Conservation (phyloP, 768 basidiomycete species). For the Suillus decipiens region DNA sequence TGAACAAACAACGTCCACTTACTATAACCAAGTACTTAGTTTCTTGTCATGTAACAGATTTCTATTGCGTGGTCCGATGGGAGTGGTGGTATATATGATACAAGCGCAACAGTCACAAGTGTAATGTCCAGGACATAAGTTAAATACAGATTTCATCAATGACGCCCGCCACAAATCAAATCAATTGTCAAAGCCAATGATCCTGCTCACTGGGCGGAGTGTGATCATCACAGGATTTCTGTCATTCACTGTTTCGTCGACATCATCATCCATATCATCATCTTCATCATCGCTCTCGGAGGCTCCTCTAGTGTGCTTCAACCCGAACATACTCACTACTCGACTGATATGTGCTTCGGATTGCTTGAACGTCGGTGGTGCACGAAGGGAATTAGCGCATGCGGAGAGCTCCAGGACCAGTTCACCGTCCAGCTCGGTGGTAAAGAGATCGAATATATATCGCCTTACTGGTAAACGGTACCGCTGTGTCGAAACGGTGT, state of each 20-base stretch:
- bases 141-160: conserved; percentile 7
- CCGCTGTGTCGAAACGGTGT: conserved; percentile 84
- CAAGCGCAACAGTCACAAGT: background rate
- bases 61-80: background rate
- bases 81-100: conserved; percentile 13
- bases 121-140: conserved; percentile 3
- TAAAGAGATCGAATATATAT: conserved; percentile 93
- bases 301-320: conserved; percentile 48
- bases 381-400: conserved; percentile 51
- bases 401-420: conserved; percentile 56
- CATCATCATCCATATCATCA: conserved; percentile 50
- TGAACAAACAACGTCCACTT: too few species aligned
- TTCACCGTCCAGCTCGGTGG: conserved; percentile 70
- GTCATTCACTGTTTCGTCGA: conserved; percentile 39
- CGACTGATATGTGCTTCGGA: conserved; percentile 42
- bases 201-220: conserved; percentile 57
- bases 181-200: conserved; percentile 54
- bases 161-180: too few species aligned
- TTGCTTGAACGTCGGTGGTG: conserved; percentile 44
- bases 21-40: too few species aligned
- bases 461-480: conserved; percentile 91
- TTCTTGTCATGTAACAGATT: too few species aligned
- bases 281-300: conserved; percentile 64
- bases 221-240: conserved; percentile 57
- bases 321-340: conserved; percentile 65